Evolutionary conservation across 129 eudicot species (phyloP), one percentile per base, ranked within the genome.

Genomic region (Lonicera japonica): DNA sequence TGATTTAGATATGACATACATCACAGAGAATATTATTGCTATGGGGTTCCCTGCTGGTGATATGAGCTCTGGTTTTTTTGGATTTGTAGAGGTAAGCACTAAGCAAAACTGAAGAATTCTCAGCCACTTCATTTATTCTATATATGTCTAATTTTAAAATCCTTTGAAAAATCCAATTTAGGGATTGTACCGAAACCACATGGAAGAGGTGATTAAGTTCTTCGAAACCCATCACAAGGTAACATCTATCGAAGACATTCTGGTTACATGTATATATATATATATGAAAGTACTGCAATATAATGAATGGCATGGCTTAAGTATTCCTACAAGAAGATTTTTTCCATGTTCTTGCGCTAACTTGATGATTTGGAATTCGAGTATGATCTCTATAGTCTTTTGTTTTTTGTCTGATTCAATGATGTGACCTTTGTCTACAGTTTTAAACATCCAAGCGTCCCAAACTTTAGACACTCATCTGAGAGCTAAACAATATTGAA

Each of bases 1-100:
- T 67, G 97, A 90, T 81, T 73, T 90, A 54, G 97, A 90, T 66
- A 77, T 90, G 97, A 86, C 97, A 23, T 90, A 90, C 66, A 86
- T 90, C 72, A 90, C 95, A 0, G 97, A 90, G 81, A 90, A 90
- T 75, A 84, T 90, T 39, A 86, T 86, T 77, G 97, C 97, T n/a
- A 90, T 90, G 97, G 97, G 97, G 63, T 90, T 90, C 61, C 97
- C 95, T 69, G 97, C 97, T 59, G 97, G 97, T 68, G 97, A 90
- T 66, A 83, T 86, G 94, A 90, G 97, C 78, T 90, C 97, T 51
- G 97, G 97, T 1, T 84, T 90, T 71, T 86, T 90, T 53, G 94
- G 97, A 56, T 90, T 85, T 80, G 84, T 89, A 70, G 97, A 83
- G 83, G 89, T 83, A 22, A 45, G 60, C 23, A 62, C n/a, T n/a